Conservation (phyloP, 768 basidiomycete genomes). For the Lactarius deliciosus region DNA sequence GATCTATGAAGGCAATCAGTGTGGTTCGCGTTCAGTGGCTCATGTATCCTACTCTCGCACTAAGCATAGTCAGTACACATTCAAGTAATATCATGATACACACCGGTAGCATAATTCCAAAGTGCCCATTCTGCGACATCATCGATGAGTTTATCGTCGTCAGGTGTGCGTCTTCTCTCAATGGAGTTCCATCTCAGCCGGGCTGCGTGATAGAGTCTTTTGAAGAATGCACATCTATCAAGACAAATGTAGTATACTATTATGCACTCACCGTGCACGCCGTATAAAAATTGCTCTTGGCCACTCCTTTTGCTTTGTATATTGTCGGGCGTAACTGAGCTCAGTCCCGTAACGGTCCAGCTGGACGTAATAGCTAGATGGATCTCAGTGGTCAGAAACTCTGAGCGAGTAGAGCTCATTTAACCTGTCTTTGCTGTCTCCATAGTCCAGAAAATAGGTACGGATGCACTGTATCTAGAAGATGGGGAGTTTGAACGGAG, state of each 20-base stretch:
- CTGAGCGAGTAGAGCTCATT: slow-evolving; percentile 33
- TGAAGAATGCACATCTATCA: neutral
- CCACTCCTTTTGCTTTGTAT: slow-evolving; percentile 72
- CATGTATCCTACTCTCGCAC: slow-evolving; percentile 36
- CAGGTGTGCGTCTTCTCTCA: slow-evolving; percentile 58
- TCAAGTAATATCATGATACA: slow-evolving; percentile 11
- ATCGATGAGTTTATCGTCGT: slow-evolving; percentile 66
- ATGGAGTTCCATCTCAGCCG: slow-evolving; percentile 71
- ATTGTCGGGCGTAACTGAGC: slow-evolving; percentile 63
- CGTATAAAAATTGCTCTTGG: slow-evolving; percentile 70
- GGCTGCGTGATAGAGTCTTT: slow-evolving; percentile 63
- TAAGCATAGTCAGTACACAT: slow-evolving; percentile 17
- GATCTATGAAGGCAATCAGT: slow-evolving; percentile 33
- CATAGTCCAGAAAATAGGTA: slow-evolving; percentile 73
- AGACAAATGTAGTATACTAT: too few relatives aligned
- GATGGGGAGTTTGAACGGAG: neutral
- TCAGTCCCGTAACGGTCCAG: slow-evolving; percentile 58
- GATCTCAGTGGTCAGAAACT: neutral
- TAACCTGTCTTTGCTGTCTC: slow-evolving; percentile 61
- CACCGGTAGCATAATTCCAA: slow-evolving; percentile 66
- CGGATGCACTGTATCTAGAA: slow-evolving; percentile 62
- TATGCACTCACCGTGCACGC: slow-evolving; percentile 53
- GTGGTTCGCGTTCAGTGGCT: slow-evolving; percentile 7
- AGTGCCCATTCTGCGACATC: slow-evolving; percentile 74
- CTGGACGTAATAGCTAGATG: slow-evolving; percentile 53